Evolutionary conservation across 2,329 filamentous ascomycete genomes (phyloP).

Genomic region (Penicillium sp.): DNA sequence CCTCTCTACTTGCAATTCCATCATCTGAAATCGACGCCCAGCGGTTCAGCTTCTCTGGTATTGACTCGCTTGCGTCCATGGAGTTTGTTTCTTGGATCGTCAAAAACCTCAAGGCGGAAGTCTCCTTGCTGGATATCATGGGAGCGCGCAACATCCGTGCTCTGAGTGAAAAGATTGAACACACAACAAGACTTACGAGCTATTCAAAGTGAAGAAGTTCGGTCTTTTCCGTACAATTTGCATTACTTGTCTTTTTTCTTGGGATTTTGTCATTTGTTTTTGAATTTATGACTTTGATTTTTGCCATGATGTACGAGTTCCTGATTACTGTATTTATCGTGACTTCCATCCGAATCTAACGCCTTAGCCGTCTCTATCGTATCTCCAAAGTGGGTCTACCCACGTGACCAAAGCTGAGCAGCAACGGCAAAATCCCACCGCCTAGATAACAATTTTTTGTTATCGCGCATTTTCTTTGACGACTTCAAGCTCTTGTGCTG

Average conservation of each 20-base stretch:
- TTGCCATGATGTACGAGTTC: background rate
- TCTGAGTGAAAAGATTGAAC: conserved; percentile 19
- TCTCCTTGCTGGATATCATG: conserved; percentile 24
- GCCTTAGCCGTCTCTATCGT: background rate
- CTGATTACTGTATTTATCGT: background rate
- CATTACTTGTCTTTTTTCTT: background rate
- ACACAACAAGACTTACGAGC: conserved; percentile 8
- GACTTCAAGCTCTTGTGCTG: conserved; percentile 1
- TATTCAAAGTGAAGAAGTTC: background rate
- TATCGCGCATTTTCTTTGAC: conserved; percentile 19
- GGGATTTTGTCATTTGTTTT: background rate
- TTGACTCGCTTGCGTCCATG: conserved; percentile 33
- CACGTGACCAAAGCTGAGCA: conserved; percentile 4
- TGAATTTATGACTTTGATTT: background rate
- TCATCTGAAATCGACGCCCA: conserved; percentile 27
- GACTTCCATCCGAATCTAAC: background rate
- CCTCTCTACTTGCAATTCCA: conserved; percentile 25
- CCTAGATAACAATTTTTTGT: conserved; percentile 26
- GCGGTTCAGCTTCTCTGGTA: conserved; percentile 23
- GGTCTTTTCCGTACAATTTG: background rate
- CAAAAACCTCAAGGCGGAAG: conserved; percentile 28
- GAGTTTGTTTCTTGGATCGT: conserved; percentile 33
- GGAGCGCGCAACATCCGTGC: conserved; percentile 18
- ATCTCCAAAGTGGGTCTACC: background rate
- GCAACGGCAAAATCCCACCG: conserved; percentile 20